Percentiles rank a stretch among this genome's conserved stretches.
These are phyloP conservation scores for Draba incana DNA, from an alignment of 345 rosid species.

Conservation along the genomic window DNA sequence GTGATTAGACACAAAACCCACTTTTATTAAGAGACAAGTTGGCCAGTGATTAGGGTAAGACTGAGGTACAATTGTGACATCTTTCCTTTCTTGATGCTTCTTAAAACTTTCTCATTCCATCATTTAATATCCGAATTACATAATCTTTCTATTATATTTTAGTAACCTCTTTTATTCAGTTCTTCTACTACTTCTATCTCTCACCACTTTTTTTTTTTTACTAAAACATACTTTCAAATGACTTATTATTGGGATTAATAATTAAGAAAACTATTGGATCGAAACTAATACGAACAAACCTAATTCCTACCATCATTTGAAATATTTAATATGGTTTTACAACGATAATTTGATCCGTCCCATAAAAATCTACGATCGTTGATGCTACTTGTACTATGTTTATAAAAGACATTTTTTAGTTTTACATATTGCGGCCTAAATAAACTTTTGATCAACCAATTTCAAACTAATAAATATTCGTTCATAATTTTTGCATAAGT, in stretches of 20 bases:
- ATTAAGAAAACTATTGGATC: not conserved
- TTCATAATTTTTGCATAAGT: too few species aligned
- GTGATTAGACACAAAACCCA: constrained; percentile 40
- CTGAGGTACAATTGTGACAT: constrained; percentile 28
- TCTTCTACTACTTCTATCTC: not conserved
- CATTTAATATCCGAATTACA: not conserved
- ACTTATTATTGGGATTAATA: not conserved
- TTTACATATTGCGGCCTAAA: too few species aligned
- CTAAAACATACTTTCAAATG: not conserved
- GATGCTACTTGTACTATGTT: too few species aligned
- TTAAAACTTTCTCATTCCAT: constrained; percentile 7
- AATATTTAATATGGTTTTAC: too few species aligned
- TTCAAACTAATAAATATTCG: too few species aligned
- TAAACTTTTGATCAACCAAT: too few species aligned
- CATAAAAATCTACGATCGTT: too few species aligned
- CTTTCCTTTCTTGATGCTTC: constrained; percentile 41
- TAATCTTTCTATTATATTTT: too few species aligned
- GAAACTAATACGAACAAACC: not conserved
- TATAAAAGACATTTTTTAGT: too few species aligned
- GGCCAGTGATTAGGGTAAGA: constrained; percentile 32
- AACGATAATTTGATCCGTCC: too few species aligned
- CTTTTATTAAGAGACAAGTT: constrained; percentile 35
- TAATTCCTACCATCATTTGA: too few species aligned
- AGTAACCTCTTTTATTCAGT: not conserved
- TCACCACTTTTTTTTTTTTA: not conserved